Base-by-base conservation (phyloP, 2,329 filamentous ascomycete species). In the Ilyonectria robusta region DNA sequence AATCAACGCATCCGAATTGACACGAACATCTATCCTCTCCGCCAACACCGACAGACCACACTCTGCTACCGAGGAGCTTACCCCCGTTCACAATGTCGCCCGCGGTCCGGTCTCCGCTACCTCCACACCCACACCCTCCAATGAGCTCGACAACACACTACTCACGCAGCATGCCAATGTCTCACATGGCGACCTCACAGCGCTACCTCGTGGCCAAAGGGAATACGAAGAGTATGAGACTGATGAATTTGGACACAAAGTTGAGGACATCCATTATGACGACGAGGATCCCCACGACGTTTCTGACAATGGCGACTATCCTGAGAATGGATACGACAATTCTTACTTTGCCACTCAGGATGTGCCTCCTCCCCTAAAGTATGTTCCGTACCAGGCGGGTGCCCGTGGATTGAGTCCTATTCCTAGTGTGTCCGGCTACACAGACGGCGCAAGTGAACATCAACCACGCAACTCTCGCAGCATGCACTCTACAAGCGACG, bases 341-440 rank as follows among this genome's bases (percentile, higher is more conserved):
- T 81, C 83, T 55, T 89, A 87, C 71, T 89, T 88, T 72, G 85
- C 82, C 71, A 85, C 85, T 3, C 89, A 91, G 72, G 88, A 91
- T 67, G 89, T 92, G 2, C 89, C 89, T 2, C 87, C 88, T 3
- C 89, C 88, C 17, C 80, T 91, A 31, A 88, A 88, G 70, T 92
- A 92, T 72, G 85, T 91, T n/a, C 88, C 91, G 1, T 91, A 93
- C 69, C 87, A 91, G 73, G 86, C 89, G 11, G 89, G 92, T 72
- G 87, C 89, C 59, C 91, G 93, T 47, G 92, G 91, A 11, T 82
- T 97, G 55, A 98, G 95, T 77, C 95, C 95, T 0, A 95, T 97
- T 66, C 95, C 96, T 72, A 98, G 95, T 75, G 93, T 97, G 17
- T 95, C 94, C 11, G 96, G 95, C 69, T 95, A 94, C 75, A 92